Evolutionary conservation across 2,329 filamentous ascomycete genomes (phyloP), one percentile per base, ranked within the genome.

Genomic region (Verticillium isaacii): DNA sequence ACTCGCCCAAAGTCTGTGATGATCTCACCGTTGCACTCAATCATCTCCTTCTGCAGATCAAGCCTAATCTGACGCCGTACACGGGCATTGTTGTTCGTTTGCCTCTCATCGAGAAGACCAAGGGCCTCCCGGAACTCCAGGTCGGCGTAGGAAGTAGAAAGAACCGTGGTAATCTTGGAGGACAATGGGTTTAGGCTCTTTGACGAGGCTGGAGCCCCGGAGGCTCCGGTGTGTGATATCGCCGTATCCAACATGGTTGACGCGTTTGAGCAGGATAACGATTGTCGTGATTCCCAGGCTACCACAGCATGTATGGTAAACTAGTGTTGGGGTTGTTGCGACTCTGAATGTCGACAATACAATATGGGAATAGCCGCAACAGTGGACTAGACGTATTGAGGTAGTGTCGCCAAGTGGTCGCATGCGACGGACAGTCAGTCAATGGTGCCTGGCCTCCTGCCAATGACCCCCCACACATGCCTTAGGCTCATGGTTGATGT

Each of bases 121-220:
- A 99, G 78, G 15, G 93, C 89, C 79, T 96, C 91, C 66, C 92
- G 87, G 68, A 98, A 96, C 67, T 97, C 94, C 5, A 91, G 83
- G 75, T 98, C 95, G 7, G 93, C 90, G 76, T 97, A 97, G 0
- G 94, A 97, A 2, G 92, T 89, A 4, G 95, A 97, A 57, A 98
- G 85, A 50, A 98, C 90, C 64, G 86, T 89, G 29, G 92, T 91
- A 68, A 97, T 85, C 71, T 95, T 92, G 64, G 89, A 89, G 8
- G 91, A 88, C 36, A 98, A 80, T 8, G 92, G 89, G 74, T 86
- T 92, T 15, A 79, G 70, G 23, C 79, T 70, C 45, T 52, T 52
- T 19, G n/a, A 9, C 64, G 75, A 84, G 57, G 73, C 72, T 32
- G 73, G 67, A 1, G 72, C 63, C 68, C 68, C 61, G 71, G 67